A percentile compares a stretch with the other conserved stretches of the same genome.
Conservation (phyloP, 768 basidiomycete genomes). For the Pleurotus platypus region DNA sequence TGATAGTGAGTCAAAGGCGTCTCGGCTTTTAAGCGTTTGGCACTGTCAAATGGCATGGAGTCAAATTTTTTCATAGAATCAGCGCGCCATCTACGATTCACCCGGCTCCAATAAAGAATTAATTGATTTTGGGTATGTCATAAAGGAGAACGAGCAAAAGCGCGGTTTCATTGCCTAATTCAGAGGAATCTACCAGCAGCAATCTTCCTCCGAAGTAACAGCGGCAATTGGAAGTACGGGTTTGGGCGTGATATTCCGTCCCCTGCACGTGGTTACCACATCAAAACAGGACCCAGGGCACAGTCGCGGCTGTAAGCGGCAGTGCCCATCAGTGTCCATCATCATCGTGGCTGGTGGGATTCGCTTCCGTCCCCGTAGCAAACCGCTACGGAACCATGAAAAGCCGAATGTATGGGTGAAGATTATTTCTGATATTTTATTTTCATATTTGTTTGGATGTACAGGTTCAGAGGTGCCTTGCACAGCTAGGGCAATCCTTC, state of each 20-base stretch:
- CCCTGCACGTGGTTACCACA: conserved; percentile 3
- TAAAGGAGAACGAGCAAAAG: conserved; percentile 2
- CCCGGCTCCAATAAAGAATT: conserved; percentile 1
- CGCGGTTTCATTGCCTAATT: conserved; percentile 1
- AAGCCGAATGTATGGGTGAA: background rate
- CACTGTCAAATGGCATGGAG: conserved; percentile 5
- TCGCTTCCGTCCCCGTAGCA: background rate
- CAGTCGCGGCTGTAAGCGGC: background rate
- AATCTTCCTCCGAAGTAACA: conserved; percentile 10
- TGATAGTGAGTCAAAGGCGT: conserved; percentile 3
- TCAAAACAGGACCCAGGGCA: background rate
- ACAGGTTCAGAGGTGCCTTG: conserved; percentile 3
- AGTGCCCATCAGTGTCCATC: conserved; percentile 4
- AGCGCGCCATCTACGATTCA: conserved; percentile 2
- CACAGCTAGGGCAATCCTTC: conserved; percentile 5
- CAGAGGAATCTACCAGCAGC: conserved; percentile 1
- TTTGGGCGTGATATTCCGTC: background rate
- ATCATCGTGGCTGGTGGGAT: background rate
- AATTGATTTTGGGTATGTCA: conserved; percentile 1
- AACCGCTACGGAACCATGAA: conserved; percentile 2
- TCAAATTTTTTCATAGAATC: conserved; percentile 3
- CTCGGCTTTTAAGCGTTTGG: conserved; percentile 6
- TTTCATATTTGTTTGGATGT: background rate
- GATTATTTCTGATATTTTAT: background rate
- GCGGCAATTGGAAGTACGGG: background rate